Conservation (phyloP, 495 filamentous ascomycete species). For the Aspergillus ellipticus region DNA sequence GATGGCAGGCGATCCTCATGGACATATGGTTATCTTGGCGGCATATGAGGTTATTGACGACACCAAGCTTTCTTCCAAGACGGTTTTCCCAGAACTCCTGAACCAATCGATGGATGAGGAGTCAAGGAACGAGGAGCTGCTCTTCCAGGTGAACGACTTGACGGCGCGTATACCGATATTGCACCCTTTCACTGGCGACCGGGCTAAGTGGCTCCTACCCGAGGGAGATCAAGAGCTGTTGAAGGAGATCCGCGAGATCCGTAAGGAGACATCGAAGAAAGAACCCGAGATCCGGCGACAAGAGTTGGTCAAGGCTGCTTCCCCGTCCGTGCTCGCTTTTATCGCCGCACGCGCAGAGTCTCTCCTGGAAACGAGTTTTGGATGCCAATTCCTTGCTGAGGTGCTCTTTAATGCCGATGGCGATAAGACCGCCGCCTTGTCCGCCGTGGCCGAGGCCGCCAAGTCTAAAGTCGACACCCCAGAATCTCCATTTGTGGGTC, state of each 20-base stretch:
- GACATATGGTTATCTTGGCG: constrained; percentile 74
- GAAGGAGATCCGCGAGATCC: constrained; percentile 68
- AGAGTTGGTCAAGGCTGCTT: constrained; percentile 63
- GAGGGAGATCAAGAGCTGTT: constrained; percentile 60
- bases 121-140: constrained; percentile 55
- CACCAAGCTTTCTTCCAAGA: constrained; percentile 80
- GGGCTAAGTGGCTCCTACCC: constrained; percentile 65
- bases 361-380: constrained; percentile 70
- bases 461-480: constrained; percentile 55
- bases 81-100: constrained; percentile 77
- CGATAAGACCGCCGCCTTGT: constrained; percentile 65
- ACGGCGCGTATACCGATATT: constrained; percentile 74
- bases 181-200: constrained; percentile 75
- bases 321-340: constrained; percentile 60
- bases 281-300: constrained; percentile 67
- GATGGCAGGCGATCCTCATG: constrained; percentile 75
- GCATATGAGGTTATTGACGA: constrained; percentile 92
- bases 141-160: constrained; percentile 60
- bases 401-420: constrained; percentile 72
- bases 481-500: constrained; percentile 63
- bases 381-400: constrained; percentile 81
- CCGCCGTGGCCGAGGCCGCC: constrained; percentile 67
- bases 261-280: constrained; percentile 85
- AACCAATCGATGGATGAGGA: constrained; percentile 59
- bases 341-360: constrained; percentile 63